Base-by-base conservation (phyloP, 306 rosid species). In the Cicer pinnatifidum region DNA sequence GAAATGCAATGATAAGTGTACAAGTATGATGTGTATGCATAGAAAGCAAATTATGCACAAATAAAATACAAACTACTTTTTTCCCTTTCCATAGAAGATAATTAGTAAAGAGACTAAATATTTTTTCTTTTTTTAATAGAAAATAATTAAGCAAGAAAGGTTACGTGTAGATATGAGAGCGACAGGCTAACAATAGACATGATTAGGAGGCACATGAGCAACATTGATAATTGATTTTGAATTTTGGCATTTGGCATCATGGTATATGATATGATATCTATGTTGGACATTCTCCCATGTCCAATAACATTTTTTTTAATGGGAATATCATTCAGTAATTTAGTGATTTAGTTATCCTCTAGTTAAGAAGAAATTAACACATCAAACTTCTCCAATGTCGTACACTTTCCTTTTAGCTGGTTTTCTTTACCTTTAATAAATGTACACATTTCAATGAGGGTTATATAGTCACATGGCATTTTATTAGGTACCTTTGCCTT, bases 151-250 rank as follows among this genome's bases (percentile, higher is more conserved):
- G 43, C 17, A 54, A 20, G 43, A 75, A 23, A 41, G 66, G 23
- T 17, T 62, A 44, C 50, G 15, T 66, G 47, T 7, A 75, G 50
- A 58, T 2, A 71, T 52, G 94, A 90, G 75, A 83, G 86, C 9
- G 92, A 90, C 89, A 66, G 15, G 70, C 79, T 76, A 87, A 74
- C 93, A 80, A 78, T 69, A 23, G 23, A 61, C 58, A 90, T 87
- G 63, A 92, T 88, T 78, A 81, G 71, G 71, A 75, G 73, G 87
- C 97, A 86, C 89, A 80, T 84, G 75, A 72, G 19, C 35, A 63
- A 65, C 53, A 73, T 57, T 62, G 59, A 69, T 52, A 63, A 77
- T 47, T 63, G 41, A 73, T 73, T 70, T 81, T 69, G 76, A 69
- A 44, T 8, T 62, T 72, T 47, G 56, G 50, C 4, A 1, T 52